Base-by-base conservation (phyloP, 1,284 basidiomycete genomes). In the Phenoliferia sp. region DNA sequence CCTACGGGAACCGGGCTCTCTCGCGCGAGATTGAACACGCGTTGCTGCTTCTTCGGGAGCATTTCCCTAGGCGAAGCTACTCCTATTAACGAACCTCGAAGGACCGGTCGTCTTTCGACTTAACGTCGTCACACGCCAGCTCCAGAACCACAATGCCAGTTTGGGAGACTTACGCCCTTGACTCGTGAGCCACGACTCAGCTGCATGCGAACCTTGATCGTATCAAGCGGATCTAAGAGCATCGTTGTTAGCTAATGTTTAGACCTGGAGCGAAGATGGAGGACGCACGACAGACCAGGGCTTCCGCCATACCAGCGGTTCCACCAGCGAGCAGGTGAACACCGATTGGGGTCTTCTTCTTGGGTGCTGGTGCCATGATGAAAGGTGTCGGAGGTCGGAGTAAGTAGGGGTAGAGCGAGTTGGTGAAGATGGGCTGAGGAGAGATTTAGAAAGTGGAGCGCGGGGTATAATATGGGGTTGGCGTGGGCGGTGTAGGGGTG, bases 261-360 rank as follows among this genome's bases (percentile, higher is more conserved):
- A 17, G n/a, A 44, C 26, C 29, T 26, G 4, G 19, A 10, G 34
- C 32, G 36, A 17, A 12, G 31, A 22, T 22, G 22, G 39, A 44
- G 16, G 33, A 50, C 64, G 39, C 35, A 67, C 64, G 76, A 62
- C 74, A 76, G 10, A 67, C 70, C 39, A 90, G 89, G 66, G 93
- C 92, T 82, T 97, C 94, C 78, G 92, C 90, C 63, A 88, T 87
- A 69, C 94, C 94, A 35, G 93, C 94, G 35, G 89, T 85, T 57
- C 94, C 94, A 72, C 94, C 94, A 52, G 94, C 94, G 50, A 89
- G 89, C 76, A 96, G 86, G 78, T 97, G 93, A 58, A 89, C 94
- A 39, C 90, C 91, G 74, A 96, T 90, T 17, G 82, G 82, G 17
- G 83, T 80, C 68, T 80, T 74, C 64, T 75, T 75, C 71, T 79